These are phyloP conservation scores for Chenopodium berlandieri DNA, from an alignment of 148 eudicot genomes.

Conservation along the genomic window DNA sequence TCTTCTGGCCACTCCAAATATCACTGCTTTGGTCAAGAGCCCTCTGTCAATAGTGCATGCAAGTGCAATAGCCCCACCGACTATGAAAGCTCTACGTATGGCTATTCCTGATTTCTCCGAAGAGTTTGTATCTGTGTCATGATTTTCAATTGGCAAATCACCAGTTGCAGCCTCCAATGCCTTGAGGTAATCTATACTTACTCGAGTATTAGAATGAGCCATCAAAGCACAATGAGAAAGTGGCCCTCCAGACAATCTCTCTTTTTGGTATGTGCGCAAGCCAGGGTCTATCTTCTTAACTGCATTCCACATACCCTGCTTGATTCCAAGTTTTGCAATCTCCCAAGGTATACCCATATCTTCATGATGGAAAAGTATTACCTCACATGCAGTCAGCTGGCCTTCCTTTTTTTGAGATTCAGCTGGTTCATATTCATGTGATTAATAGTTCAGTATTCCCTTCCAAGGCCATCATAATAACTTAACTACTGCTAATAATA, in stretches of 20 bases:
- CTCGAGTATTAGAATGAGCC: background rate
- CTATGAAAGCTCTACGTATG: slow-evolving; percentile 7
- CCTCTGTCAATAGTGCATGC: slow-evolving; percentile 13
- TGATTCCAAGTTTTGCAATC: slow-evolving; percentile 13
- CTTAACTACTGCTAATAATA: background rate
- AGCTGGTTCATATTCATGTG: background rate
- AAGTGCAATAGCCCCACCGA: slow-evolving; percentile 14
- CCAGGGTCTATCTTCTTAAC: slow-evolving; percentile 14
- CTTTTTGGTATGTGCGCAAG: slow-evolving; percentile 8
- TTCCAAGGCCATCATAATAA: background rate
- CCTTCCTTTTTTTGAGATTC: slow-evolving; percentile 4
- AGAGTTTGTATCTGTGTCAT: background rate
- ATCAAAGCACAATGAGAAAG: slow-evolving; percentile 10
- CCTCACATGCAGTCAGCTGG: slow-evolving; percentile 12
- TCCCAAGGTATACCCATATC: slow-evolving; percentile 16
- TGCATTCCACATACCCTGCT: slow-evolving; percentile 17
- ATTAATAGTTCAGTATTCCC: background rate
- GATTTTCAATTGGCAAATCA: slow-evolving; percentile 4
- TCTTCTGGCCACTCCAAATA: slow-evolving; percentile 15
- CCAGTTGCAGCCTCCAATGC: background rate
- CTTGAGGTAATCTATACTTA: background rate
- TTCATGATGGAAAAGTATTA: slow-evolving; percentile 10
- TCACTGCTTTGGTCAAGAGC: slow-evolving; percentile 11
- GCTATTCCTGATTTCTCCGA: background rate
- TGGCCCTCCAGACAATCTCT: background rate